Base-by-base conservation (phyloP, 2,329 filamentous ascomycete species). In the Phialophora macrospora region DNA sequence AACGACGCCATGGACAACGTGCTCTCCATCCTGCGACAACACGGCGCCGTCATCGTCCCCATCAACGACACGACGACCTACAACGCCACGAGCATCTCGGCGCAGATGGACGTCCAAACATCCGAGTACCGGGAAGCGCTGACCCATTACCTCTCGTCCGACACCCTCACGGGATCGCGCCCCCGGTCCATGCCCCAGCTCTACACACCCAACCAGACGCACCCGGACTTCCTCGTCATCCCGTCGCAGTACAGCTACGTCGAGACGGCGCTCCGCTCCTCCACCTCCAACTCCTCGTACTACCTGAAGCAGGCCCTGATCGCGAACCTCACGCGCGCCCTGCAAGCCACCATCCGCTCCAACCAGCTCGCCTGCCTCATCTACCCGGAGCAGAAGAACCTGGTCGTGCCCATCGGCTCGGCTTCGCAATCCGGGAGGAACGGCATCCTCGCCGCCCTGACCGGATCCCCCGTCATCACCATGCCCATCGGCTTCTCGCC, bases 351-450 rank as follows among this genome's bases (percentile, higher is more conserved):
- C 0, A 87, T 89, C 65, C 73, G 76, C 0, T 63, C 72, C 0
- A 77, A 86, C 67, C 66, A 74, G 0, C 78, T 90, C 14, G 84
- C 88, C 72, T 86, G 83, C 0, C 71, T 89, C 41, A 82, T 88
- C 70, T 90, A 89, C 74, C 87, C 87, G 0, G 83, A 89, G 72
- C 87, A 90, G 71, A 83, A 83, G 72, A 88, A 88, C 61, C 81
- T 89, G 1, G 85, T 87, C 5, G 86, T 88, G 2, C 81, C 82
- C 54, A 74, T 88, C 26, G 86, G 86, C 2, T 81, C 82, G 0
- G 78, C 82, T 0, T 83, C 81, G 0, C 87, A 90, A 75, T 77
- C 77, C n/a, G 86, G 86, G 0, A 79, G 87, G 2, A 90, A 87
- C 68, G 84, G 84, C 2, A 83, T 85, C 55, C 72, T 86, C 1